These are phyloP conservation scores for Aphanomyces invadans DNA, from an alignment of 352 stramenopile species.

Conservation along the genomic window DNA sequence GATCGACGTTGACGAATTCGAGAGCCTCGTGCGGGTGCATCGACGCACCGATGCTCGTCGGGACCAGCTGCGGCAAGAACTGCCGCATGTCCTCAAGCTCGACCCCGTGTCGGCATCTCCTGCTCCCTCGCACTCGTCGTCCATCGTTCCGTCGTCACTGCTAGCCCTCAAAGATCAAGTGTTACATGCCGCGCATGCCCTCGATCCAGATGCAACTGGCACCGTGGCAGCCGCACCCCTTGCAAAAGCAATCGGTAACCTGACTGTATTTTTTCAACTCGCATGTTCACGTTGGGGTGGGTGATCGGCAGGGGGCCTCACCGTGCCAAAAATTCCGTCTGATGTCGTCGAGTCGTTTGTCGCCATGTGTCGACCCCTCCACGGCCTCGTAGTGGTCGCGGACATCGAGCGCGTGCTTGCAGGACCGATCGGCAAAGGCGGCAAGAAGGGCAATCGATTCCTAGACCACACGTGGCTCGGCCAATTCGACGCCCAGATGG, in stretches of 20 bases:
- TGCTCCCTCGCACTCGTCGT: not conserved
- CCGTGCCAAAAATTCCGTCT: slow-evolving; percentile 3
- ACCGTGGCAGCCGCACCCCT: not conserved
- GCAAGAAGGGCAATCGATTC: slow-evolving; percentile 67
- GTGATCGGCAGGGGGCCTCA: not conserved
- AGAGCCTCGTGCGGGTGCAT: slow-evolving; percentile 66
- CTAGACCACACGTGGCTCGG: slow-evolving; percentile 67
- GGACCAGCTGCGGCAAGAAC: slow-evolving; percentile 42
- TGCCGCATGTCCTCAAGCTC: slow-evolving; percentile 6
- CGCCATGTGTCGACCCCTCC: not conserved
- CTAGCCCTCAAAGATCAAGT: slow-evolving; percentile 3
- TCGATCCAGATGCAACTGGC: not conserved
- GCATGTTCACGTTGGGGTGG: not conserved
- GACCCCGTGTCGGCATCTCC: not conserved
- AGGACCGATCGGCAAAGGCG: slow-evolving; percentile 25
- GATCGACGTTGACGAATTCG: slow-evolving; percentile 82
- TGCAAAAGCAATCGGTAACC: not conserved
- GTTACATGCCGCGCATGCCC: not conserved
- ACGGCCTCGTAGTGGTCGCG: slow-evolving; percentile 17
- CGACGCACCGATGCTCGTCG: slow-evolving; percentile 60
- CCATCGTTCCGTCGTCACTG: not conserved
- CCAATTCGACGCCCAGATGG: slow-evolving; percentile 76
- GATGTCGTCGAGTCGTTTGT: slow-evolving; percentile 11
- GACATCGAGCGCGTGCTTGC: slow-evolving; percentile 2
- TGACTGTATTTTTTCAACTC: not conserved